Evolutionary conservation across 176 grass and related monocot genomes (phyloP), one percentile per base, ranked within the genome.

Genomic region (Musa acuminata): DNA sequence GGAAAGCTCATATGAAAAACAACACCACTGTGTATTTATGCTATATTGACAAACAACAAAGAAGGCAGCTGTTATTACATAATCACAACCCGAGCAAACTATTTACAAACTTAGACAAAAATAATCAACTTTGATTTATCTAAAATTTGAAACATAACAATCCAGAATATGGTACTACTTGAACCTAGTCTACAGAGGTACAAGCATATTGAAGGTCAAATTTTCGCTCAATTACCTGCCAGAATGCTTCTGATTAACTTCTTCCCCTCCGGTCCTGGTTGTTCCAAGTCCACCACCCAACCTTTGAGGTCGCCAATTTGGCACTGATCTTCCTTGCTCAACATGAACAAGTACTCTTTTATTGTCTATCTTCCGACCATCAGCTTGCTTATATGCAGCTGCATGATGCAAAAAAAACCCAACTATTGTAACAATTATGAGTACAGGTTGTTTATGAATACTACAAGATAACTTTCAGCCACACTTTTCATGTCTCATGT

Each of bases 201-300:
- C 5, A 43, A 43, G 35, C 35, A 43, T 43, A 43, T 43, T 43
- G 35, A 43, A 43, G 4, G 35, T 43, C 35, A 43, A 43, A 43
- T 5, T 6, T 43, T 43, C 4, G 19, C 13, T 8, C 3, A 16
- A 0, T 11, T 80, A 80, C 78, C 78, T 80, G 54, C 55, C 16
- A 62, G 78, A 53, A 22, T 73, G 55, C 1, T 83, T 82, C 72
- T 84, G 87, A 35, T 80, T 72, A 68, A 65, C 73, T 57, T 85
- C 84, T 84, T 83, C 84, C 68, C 82, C 84, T 77, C 78, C 88
- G 49, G 87, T 91, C 72, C 95, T 90, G 88, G 85, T 99, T 77
- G 90, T 89, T 68, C 95, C 95, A 85, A 99, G 91, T 77, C 95
- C 90, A 75, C 95, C 95, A 82, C 90, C 95, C 80, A 99, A 91